These are phyloP conservation scores for Geotrichum histeridarum DNA, from an alignment of 1,139 yeast species.

Conservation along the genomic window DNA sequence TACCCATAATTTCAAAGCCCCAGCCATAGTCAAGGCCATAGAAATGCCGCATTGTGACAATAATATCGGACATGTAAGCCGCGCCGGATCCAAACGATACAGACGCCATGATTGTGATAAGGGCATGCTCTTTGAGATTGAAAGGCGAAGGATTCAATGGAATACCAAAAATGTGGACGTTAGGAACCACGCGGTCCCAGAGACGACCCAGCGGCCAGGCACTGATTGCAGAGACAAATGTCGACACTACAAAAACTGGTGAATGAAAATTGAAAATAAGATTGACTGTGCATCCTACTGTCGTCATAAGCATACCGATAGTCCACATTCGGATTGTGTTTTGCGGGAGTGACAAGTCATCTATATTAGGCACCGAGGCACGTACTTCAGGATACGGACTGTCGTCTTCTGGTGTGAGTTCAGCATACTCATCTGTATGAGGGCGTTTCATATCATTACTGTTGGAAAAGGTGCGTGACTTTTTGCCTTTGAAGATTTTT, in stretches of 20 bases:
- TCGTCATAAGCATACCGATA: slow-evolving; percentile 47
- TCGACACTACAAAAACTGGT: slow-evolving; percentile 51
- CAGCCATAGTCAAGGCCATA: slow-evolving; percentile 47
- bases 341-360: slow-evolving; percentile 52
- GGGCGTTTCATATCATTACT: background rate
- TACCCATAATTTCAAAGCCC: slow-evolving; percentile 50
- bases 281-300: slow-evolving; percentile 58
- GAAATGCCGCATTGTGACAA: slow-evolving; percentile 51
- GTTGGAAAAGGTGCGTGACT: background rate
- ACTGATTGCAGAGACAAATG: slow-evolving; percentile 54
- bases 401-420: slow-evolving; percentile 16
- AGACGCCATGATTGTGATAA: slow-evolving; percentile 57
- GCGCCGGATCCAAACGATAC: slow-evolving; percentile 57
- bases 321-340: slow-evolving; percentile 62
- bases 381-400: slow-evolving; percentile 56
- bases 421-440: slow-evolving; percentile 5
- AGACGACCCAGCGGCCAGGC: slow-evolving; percentile 59
- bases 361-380: slow-evolving; percentile 61
- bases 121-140: slow-evolving; percentile 60
- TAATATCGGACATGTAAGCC: slow-evolving; percentile 58
- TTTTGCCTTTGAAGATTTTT: background rate
- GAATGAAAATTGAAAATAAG: slow-evolving; percentile 55
- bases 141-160: slow-evolving; percentile 57
- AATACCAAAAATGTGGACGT: slow-evolving; percentile 42
- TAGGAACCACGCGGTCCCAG: slow-evolving; percentile 50